phyloP scores from a whole-genome alignment of 495 filamentous ascomycete species.

The Penicillium silybi region DNA sequence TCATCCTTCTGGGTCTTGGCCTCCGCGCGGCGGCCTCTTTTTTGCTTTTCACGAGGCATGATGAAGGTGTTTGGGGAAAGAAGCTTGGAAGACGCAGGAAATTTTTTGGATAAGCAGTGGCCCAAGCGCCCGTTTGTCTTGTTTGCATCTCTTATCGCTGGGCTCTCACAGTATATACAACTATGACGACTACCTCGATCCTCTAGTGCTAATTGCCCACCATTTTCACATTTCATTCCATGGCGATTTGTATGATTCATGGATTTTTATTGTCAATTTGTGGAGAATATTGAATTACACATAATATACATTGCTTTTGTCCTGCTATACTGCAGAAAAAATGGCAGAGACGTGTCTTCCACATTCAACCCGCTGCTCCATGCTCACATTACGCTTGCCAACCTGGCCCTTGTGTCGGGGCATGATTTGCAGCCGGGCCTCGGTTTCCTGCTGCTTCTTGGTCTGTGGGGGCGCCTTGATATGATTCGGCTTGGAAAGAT shows the following conservation, averaged over 20 bases:
- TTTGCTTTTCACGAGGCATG: constrained; percentile 59
- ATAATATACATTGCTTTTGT: constrained; percentile 26
- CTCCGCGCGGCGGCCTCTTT: constrained; percentile 62
- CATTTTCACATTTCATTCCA: not conserved
- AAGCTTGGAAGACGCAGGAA: constrained; percentile 10
- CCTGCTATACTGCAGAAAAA: constrained; percentile 48
- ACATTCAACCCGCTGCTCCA: constrained; percentile 89
- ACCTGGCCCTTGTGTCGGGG: constrained; percentile 66
- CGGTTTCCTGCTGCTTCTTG: constrained; percentile 48
- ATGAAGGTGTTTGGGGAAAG: constrained; percentile 12
- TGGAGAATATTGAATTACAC: not conserved
- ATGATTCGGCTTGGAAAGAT: constrained; percentile 66
- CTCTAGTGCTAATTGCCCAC: no score
- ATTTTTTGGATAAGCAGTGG: constrained; percentile 44
- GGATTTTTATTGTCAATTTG: not conserved
- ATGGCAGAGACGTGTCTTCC: constrained; percentile 80
- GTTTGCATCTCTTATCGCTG: constrained; percentile 24
- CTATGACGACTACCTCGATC: not conserved
- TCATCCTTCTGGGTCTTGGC: constrained; percentile 46
- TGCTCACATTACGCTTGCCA: constrained; percentile 58
- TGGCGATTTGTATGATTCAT: not conserved
- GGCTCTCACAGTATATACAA: not conserved
- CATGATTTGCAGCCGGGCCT: constrained; percentile 82
- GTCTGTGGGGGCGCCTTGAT: constrained; percentile 66
- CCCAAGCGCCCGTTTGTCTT: constrained; percentile 34